phyloP scores from a whole-genome alignment of 768 basidiomycete genomes.

The Leucosporidium scottii region DNA sequence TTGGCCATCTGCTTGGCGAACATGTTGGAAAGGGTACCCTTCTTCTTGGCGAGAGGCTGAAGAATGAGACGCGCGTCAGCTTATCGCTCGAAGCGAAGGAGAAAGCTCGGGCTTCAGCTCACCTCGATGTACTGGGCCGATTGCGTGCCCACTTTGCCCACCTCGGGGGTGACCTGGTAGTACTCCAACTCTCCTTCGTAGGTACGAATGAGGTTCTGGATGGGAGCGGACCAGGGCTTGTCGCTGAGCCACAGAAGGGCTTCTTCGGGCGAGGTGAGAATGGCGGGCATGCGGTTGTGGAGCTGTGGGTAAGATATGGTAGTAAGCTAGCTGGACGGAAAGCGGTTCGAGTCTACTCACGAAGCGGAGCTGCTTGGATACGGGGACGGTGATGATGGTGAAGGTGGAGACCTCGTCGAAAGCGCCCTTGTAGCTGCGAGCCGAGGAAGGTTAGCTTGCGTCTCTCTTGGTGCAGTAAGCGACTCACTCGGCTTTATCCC shows the following conservation, averaged over 20 bases:
- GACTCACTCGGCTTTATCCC: conserved; percentile 61
- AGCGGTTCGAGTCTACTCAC: neutral
- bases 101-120: neutral
- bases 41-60: neutral
- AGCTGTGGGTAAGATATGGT: conserved; percentile 45
- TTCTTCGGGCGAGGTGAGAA: conserved; percentile 59
- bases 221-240: conserved; percentile 56
- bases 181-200: conserved; percentile 48
- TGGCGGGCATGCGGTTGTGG: conserved; percentile 75
- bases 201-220: conserved; percentile 57
- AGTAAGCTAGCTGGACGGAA: neutral
- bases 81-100: neutral
- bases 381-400: conserved; percentile 77
- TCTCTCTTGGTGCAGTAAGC: too few relatives aligned
- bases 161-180: neutral
- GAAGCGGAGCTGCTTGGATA: conserved; percentile 62
- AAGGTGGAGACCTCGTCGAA: conserved; percentile 64
- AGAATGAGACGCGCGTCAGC: neutral
- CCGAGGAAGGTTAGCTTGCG: too few relatives aligned
- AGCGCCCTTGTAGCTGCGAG: conserved; percentile 38
- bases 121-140: conserved; percentile 57
- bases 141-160: neutral
- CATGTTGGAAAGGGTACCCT: neutral
- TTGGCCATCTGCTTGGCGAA: neutral
- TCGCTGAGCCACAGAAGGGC: conserved; percentile 66